Conservation (phyloP, 345 rosid species). For the Carallia brachiata region DNA sequence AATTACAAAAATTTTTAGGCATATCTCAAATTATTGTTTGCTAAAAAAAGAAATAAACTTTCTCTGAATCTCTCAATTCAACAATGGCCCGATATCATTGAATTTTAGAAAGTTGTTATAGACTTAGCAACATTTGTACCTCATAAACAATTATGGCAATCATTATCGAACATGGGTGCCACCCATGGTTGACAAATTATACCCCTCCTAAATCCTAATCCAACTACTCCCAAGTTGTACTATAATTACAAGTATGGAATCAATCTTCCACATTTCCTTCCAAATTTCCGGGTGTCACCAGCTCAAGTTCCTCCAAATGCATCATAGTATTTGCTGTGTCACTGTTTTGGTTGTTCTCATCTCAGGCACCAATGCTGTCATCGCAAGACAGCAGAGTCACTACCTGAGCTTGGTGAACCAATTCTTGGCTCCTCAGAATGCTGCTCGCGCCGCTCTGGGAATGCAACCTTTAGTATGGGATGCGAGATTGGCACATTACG, state of each 20-base stretch:
- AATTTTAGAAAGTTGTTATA: slow-evolving; percentile 3
- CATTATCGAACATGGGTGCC: slow-evolving; percentile 56
- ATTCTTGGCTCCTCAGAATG: slow-evolving; percentile 72
- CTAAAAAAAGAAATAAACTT: too few relatives aligned
- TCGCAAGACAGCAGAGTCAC: not conserved
- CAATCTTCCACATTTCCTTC: not conserved
- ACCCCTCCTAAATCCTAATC: not conserved
- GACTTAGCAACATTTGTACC: not conserved
- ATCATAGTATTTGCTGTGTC: not conserved
- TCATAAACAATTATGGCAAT: slow-evolving; percentile 43
- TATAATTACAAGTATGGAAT: not conserved
- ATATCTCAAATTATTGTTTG: too few relatives aligned
- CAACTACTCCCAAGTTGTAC: not conserved
- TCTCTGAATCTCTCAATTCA: too few relatives aligned
- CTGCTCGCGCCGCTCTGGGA: slow-evolving; percentile 46
- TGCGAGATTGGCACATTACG: slow-evolving; percentile 44
- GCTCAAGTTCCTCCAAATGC: slow-evolving; percentile 9
- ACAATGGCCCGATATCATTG: not conserved
- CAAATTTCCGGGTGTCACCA: not conserved
- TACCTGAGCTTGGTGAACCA: slow-evolving; percentile 25
- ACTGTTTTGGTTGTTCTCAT: slow-evolving; percentile 18
- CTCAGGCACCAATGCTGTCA: slow-evolving; percentile 2
- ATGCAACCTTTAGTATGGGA: slow-evolving; percentile 66
- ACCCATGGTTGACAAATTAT: slow-evolving; percentile 19
- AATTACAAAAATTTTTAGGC: too few relatives aligned